Percentiles rank a stretch among this genome's conserved stretches.
Evolutionary conservation across 805 yeast genomes (phyloP).

Genomic region (Candida nanaspora): DNA sequence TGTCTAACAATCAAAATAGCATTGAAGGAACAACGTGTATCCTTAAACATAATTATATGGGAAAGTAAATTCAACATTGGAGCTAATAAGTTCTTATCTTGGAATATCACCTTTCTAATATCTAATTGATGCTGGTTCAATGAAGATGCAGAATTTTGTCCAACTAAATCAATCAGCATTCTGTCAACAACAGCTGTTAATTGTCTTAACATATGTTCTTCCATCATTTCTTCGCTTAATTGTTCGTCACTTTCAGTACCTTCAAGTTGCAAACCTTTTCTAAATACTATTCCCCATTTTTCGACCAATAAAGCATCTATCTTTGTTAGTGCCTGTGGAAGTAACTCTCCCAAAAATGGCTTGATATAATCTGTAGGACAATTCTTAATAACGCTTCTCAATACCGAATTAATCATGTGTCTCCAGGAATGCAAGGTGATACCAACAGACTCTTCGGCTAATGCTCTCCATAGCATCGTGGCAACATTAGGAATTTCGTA

Average conservation of each 20-base stretch:
- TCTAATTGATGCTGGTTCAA: slow-evolving; percentile 55
- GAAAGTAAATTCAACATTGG: slow-evolving; percentile 70
- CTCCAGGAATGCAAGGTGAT: slow-evolving; percentile 95
- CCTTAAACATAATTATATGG: slow-evolving; percentile 75
- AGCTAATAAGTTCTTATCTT: slow-evolving; percentile 59
- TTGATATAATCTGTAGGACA: slow-evolving; percentile 72
- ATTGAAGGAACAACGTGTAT: slow-evolving; percentile 88
- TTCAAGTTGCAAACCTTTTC: slow-evolving; percentile 48
- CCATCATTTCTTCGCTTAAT: slow-evolving; percentile 96
- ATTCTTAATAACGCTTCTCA: slow-evolving; percentile 78
- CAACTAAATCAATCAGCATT: slow-evolving; percentile 77
- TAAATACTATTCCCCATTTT: slow-evolving; percentile 67
- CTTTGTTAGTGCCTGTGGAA: slow-evolving; percentile 69
- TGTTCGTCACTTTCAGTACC: slow-evolving; percentile 65
- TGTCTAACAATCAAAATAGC: slow-evolving; percentile 76
- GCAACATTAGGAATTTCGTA: slow-evolving; percentile 85
- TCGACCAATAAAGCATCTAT: slow-evolving; percentile 67
- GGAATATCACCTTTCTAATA: slow-evolving; percentile 59
- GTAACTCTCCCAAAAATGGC: slow-evolving; percentile 64
- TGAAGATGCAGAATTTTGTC: slow-evolving; percentile 51
- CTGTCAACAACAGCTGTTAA: slow-evolving; percentile 88
- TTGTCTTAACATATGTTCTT: slow-evolving; percentile 89
- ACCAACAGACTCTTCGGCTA: slow-evolving; percentile 80
- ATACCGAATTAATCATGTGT: slow-evolving; percentile 85
- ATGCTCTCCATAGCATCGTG: slow-evolving; percentile 68